These are phyloP conservation scores for Colletotrichum musae DNA, from an alignment of 2,329 filamentous ascomycete species.

Conservation along the genomic window DNA sequence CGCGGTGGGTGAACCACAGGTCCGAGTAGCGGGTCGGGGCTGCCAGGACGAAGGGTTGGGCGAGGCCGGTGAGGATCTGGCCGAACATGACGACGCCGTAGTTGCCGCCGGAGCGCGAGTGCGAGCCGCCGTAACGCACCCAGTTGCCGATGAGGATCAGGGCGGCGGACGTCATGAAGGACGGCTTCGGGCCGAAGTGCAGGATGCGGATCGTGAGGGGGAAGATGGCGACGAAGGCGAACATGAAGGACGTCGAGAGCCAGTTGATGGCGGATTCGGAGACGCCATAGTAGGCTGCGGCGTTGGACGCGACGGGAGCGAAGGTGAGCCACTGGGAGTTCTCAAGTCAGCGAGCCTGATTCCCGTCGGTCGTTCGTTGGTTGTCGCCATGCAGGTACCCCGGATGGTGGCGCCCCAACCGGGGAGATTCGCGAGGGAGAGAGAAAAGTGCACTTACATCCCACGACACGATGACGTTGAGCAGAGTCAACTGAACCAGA, in stretches of 20 bases:
- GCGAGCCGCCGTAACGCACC: constrained; percentile 85
- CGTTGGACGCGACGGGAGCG: constrained; percentile 82
- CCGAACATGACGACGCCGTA: constrained; percentile 90
- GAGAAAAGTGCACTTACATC: constrained; percentile 77
- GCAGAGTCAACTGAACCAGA: constrained; percentile 82
- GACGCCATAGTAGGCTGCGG: constrained; percentile 82
- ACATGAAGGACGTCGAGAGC: constrained; percentile 90
- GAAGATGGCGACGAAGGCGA: constrained; percentile 82
- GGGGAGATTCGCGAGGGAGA: neutral
- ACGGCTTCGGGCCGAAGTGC: constrained; percentile 83
- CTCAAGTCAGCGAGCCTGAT: neutral
- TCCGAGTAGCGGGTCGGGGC: constrained; percentile 94
- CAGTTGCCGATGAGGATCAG: constrained; percentile 89
- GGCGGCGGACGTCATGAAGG: constrained; percentile 80
- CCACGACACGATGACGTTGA: constrained; percentile 96
- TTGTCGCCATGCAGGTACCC: constrained; percentile 11
- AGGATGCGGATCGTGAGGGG: constrained; percentile 84
- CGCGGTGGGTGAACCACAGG: constrained; percentile 90
- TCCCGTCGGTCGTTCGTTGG: constrained; percentile 15
- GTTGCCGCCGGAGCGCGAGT: constrained; percentile 66
- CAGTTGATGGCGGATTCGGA: constrained; percentile 88
- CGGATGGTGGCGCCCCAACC: constrained; percentile 1
- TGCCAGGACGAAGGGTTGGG: constrained; percentile 92
- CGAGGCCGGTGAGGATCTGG: constrained; percentile 89
- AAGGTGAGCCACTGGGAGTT: constrained; percentile 86